Evolutionary conservation across 164 flowering plant genomes (phyloP).

Genomic region (Chimonanthus salicifolius): DNA sequence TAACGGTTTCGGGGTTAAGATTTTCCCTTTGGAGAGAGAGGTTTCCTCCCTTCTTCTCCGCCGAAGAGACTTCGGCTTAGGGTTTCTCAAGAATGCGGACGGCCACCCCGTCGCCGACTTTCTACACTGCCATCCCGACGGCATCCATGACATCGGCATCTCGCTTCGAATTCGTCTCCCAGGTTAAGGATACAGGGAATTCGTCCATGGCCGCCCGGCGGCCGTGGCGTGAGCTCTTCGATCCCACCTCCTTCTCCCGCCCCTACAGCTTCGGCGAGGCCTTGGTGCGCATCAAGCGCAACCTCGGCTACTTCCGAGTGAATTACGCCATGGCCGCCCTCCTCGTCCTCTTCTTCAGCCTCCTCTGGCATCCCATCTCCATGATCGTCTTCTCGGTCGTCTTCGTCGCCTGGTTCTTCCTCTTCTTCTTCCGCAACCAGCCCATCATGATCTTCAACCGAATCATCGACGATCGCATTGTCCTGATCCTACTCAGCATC

Average conservation of each 20-base stretch:
- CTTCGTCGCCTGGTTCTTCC: conserved; percentile 50
- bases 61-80: not conserved
- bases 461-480: conserved; percentile 40
- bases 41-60: not conserved
- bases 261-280: conserved; percentile 49
- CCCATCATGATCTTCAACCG: conserved; percentile 37
- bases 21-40: not conserved
- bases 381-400: conserved; percentile 43
- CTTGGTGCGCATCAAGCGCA: conserved; percentile 39
- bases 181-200: conserved; percentile 15
- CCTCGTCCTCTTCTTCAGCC: conserved; percentile 42
- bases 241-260: conserved; percentile 30
- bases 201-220: conserved; percentile 28
- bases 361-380: conserved; percentile 56
- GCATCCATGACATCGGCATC: not conserved
- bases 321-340: conserved; percentile 51
- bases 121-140: not conserved
- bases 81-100: not conserved
- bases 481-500: conserved; percentile 25
- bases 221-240: conserved; percentile 53
- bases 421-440: conserved; percentile 48
- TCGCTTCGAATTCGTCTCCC: conserved; percentile 16
- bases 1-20: not conserved
- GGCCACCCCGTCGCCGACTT: conserved; percentile 1
- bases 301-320: conserved; percentile 44